Conservation (phyloP, 345 rosid species). For the Hibiscus tridactylites region DNA sequence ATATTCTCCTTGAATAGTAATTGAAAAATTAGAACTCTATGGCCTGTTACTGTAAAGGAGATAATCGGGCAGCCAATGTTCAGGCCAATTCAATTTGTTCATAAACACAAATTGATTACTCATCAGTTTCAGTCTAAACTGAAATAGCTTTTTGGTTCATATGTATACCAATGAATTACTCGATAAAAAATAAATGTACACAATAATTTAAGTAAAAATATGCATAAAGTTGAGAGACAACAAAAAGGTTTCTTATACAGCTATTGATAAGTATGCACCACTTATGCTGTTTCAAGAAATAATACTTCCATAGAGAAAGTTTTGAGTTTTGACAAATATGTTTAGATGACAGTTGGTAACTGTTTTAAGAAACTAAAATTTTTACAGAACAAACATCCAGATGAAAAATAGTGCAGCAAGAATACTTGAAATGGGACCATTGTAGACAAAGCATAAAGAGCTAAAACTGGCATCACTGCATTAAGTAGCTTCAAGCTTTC, state of each 20-base stretch:
- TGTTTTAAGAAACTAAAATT: background rate
- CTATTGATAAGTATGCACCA: background rate
- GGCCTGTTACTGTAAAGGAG: background rate
- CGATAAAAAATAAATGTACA: background rate
- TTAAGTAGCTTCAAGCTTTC: background rate
- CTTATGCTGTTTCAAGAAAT: background rate
- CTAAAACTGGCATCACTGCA: background rate
- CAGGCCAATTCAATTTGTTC: background rate
- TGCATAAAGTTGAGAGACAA: background rate
- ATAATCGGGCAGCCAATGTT: background rate
- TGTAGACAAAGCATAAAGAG: background rate
- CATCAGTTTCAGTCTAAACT: background rate
- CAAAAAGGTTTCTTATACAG: background rate
- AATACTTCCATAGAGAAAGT: slow-evolving; percentile 1
- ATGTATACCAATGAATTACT: background rate
- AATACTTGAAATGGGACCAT: background rate
- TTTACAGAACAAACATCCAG: background rate
- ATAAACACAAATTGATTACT: background rate
- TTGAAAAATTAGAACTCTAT: background rate
- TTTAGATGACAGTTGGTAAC: background rate
- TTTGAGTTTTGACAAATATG: background rate
- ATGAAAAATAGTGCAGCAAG: background rate
- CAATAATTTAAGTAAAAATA: background rate
- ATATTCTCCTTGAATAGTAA: background rate
- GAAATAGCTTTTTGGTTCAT: background rate